phyloP scores from a whole-genome alignment of 2,329 filamentous ascomycete species.

The Aspergillus brunneoviolaceus region DNA sequence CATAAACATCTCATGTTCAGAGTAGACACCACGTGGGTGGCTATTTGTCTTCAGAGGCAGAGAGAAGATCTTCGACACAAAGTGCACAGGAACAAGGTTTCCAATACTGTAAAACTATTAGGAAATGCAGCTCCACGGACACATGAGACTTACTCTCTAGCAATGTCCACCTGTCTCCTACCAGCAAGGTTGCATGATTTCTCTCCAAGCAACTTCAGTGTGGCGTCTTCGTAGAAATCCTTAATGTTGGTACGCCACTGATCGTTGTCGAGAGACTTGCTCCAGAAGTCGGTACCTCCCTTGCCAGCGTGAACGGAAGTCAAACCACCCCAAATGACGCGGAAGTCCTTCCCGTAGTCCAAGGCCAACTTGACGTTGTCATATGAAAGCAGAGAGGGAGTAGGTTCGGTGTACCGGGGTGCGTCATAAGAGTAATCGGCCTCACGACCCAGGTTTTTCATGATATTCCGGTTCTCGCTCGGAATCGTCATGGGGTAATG shows the following conservation, averaged over 20 bases:
- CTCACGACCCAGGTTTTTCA: constrained; percentile 65
- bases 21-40: constrained; percentile 53
- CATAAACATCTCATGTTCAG: constrained; percentile 58
- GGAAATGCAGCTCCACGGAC: constrained; percentile 8
- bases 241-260: constrained; percentile 64
- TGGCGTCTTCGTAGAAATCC: constrained; percentile 65
- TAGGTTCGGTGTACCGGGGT: constrained; percentile 53
- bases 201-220: constrained; percentile 59
- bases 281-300: constrained; percentile 56
- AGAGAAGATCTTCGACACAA: constrained; percentile 56
- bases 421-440: constrained; percentile 69
- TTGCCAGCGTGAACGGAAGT: constrained; percentile 64
- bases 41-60: constrained; percentile 56
- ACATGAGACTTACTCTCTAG: constrained; percentile 49
- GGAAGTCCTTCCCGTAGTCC: constrained; percentile 61
- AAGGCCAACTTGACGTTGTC: constrained; percentile 62
- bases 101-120: constrained; percentile 38
- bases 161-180: constrained; percentile 68
- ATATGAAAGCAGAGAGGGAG: constrained; percentile 61
- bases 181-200: constrained; percentile 65
- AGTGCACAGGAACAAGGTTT: constrained; percentile 57
- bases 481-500: constrained; percentile 74
- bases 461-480: constrained; percentile 68
- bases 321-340: constrained; percentile 62
- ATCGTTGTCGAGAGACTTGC: constrained; percentile 59